These are phyloP conservation scores for Medicago lupulina DNA, from an alignment of 306 rosid species.

Conservation along the genomic window DNA sequence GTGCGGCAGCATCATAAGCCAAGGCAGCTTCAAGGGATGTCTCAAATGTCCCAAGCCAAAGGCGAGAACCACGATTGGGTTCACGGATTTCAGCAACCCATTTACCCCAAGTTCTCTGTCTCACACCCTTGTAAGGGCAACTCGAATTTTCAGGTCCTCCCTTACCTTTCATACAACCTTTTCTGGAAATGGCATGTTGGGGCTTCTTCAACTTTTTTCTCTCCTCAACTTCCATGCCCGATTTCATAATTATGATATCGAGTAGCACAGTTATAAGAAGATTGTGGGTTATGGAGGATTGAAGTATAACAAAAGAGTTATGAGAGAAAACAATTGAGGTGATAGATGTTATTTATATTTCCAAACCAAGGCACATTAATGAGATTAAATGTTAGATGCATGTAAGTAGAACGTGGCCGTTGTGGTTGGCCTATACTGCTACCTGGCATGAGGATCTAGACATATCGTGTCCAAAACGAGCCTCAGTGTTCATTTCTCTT, in stretches of 20 bases:
- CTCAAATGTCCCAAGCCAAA: slow-evolving; percentile 92
- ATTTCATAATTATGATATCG: slow-evolving; percentile 44
- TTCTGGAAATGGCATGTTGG: slow-evolving; percentile 76
- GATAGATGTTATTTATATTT: slow-evolving; percentile 44
- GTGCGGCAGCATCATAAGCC: slow-evolving; percentile 86
- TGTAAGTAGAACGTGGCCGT: slow-evolving; percentile 74
- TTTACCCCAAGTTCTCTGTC: slow-evolving; percentile 97
- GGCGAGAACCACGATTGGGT: slow-evolving; percentile 90
- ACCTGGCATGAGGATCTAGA: slow-evolving; percentile 68
- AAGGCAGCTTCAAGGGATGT: slow-evolving; percentile 80
- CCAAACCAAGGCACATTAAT: neutral
- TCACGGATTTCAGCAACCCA: slow-evolving; percentile 99
- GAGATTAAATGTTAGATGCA: neutral
- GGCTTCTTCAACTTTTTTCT: slow-evolving; percentile 50
- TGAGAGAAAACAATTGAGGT: neutral
- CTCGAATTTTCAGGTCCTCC: slow-evolving; percentile 89
- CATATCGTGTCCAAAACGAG: slow-evolving; percentile 66
- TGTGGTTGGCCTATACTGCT: slow-evolving; percentile 43
- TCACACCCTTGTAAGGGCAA: slow-evolving; percentile 89
- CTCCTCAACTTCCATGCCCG: slow-evolving; percentile 41
- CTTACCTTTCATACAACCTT: slow-evolving; percentile 94
- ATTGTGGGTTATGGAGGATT: neutral
- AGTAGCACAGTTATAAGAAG: neutral
- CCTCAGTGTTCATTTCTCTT: slow-evolving; percentile 57
- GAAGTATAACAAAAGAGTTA: neutral